phyloP scores from a whole-genome alignment of 2,329 filamentous ascomycete genomes.

The Colletotrichum siamense region DNA sequence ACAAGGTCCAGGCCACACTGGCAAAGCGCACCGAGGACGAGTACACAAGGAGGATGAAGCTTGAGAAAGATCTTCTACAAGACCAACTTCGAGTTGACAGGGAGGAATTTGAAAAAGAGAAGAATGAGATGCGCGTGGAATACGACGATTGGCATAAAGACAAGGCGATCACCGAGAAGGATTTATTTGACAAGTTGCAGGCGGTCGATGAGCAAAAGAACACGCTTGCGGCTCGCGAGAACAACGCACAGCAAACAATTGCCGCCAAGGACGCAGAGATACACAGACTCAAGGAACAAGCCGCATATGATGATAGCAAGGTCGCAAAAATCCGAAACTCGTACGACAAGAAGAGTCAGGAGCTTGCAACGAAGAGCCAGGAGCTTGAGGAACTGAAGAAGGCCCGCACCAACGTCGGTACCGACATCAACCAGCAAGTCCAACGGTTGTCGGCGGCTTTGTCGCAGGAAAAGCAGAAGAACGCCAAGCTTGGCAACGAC shows the following conservation, averaged over 20 bases:
- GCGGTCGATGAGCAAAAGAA: not conserved
- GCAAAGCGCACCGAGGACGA: not conserved
- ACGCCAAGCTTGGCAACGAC: not conserved
- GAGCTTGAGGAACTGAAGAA: not conserved
- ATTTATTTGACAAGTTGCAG: not conserved
- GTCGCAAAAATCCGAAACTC: not conserved
- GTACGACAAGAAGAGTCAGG: not conserved
- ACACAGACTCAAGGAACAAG: not conserved
- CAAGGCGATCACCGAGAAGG: not conserved
- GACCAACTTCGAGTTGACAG: not conserved
- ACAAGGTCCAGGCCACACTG: not conserved
- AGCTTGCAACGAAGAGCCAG: not conserved
- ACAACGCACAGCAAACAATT: not conserved
- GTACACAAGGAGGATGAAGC: not conserved
- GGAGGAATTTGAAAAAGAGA: not conserved
- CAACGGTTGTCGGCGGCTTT: not conserved
- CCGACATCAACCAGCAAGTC: not conserved
- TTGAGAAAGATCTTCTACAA: not conserved
- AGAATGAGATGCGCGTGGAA: not conserved
- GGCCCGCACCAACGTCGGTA: not conserved
- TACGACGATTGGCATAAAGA: not conserved
- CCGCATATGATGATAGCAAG: not conserved
- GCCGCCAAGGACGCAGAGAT: not conserved
- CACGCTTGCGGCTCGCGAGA: not conserved
- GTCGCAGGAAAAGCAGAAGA: not conserved